Evolutionary conservation across 805 yeast genomes (phyloP).

Genomic region (Wilhelminamyces savonicus): DNA sequence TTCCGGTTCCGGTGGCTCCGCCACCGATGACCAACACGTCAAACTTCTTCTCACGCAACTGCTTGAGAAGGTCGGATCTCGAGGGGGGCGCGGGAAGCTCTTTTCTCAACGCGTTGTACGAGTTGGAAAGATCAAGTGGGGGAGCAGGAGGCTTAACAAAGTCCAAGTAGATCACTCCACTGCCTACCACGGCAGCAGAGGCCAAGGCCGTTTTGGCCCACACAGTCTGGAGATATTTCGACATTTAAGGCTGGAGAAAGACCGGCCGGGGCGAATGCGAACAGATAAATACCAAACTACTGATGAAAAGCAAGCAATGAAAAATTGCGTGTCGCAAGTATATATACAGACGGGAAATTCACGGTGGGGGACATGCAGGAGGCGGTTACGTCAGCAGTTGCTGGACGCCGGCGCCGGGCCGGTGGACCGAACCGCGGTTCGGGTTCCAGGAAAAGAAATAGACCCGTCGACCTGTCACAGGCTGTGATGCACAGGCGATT

Average conservation of each 20-base stretch:
- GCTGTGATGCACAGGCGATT: too few relatives aligned
- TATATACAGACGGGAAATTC: too few relatives aligned
- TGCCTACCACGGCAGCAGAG: conserved; percentile 29
- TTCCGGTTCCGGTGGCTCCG: conserved; percentile 94
- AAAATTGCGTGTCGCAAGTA: too few relatives aligned
- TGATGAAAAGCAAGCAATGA: too few relatives aligned
- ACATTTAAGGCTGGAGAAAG: background rate
- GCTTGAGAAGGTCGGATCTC: conserved; percentile 46
- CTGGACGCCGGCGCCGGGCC: too few relatives aligned
- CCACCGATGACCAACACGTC: conserved; percentile 92
- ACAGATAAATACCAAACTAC: too few relatives aligned
- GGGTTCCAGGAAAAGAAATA: too few relatives aligned
- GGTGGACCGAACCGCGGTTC: too few relatives aligned
- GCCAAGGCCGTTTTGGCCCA: conserved; percentile 26
- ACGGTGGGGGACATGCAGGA: too few relatives aligned
- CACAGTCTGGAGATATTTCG: conserved; percentile 3
- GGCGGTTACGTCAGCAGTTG: too few relatives aligned
- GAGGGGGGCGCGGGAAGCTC: conserved; percentile 47
- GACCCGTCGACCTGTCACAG: too few relatives aligned
- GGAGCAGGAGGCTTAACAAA: conserved; percentile 29
- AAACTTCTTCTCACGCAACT: conserved; percentile 38
- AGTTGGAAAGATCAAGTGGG: conserved; percentile 12
- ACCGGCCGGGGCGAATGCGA: background rate
- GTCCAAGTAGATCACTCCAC: conserved; percentile 33
- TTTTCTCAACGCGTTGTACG: conserved; percentile 41